phyloP scores from a whole-genome alignment of 371 early-diverging fungal genomes.

The Phascolomyces articulosus region DNA sequence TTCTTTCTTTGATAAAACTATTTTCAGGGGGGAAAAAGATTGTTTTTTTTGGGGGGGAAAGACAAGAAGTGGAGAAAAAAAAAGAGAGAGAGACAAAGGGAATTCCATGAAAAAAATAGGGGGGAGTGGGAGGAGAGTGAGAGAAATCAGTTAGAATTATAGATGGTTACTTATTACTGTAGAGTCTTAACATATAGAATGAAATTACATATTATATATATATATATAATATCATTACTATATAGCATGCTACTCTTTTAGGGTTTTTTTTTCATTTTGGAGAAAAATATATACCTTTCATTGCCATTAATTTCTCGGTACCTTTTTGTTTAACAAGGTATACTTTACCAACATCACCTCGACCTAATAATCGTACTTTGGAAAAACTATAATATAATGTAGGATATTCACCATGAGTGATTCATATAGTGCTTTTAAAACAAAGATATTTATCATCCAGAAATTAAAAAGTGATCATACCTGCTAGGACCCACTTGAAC shows the following conservation, averaged over 20 bases:
- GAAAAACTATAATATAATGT: slow-evolving; percentile 63
- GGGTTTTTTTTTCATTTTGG: neutral
- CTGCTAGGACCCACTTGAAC: slow-evolving; percentile 83
- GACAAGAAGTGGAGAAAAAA: neutral
- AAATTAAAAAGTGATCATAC: too few species aligned
- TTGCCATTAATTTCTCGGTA: slow-evolving; percentile 86
- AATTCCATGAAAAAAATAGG: neutral
- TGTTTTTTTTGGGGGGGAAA: neutral
- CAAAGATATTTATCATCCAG: too few species aligned
- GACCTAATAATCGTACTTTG: slow-evolving; percentile 86
- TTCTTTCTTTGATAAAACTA: slow-evolving; percentile 89
- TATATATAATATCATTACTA: too few species aligned
- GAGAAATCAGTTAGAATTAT: too few species aligned
- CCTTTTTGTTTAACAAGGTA: slow-evolving; percentile 91
- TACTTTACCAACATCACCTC: slow-evolving; percentile 97
- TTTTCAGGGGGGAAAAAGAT: neutral
- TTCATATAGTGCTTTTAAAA: too few species aligned
- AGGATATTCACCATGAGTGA: neutral
- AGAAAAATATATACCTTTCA: slow-evolving; percentile 74
- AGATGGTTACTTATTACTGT: too few species aligned
- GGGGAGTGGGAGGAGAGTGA: too few species aligned
- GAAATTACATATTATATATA: neutral
- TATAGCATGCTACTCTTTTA: too few species aligned
- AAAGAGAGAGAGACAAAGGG: slow-evolving; percentile 39
- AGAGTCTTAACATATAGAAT: too few species aligned